Conservation (phyloP, 2,329 filamentous ascomycete genomes). For the Pseudogymnoascus sp. region DNA sequence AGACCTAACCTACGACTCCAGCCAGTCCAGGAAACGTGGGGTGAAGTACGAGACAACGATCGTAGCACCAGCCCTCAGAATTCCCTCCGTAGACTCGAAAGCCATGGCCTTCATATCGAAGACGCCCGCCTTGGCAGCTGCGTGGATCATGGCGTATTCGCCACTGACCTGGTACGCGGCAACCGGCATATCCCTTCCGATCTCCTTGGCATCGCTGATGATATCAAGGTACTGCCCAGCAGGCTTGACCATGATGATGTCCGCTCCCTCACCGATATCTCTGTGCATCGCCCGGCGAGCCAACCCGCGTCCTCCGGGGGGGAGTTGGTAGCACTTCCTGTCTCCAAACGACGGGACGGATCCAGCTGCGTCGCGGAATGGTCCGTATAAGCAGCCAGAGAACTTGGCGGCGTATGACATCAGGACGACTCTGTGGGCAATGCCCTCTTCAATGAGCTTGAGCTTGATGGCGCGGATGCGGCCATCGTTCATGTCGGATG, state of each 20-base stretch:
- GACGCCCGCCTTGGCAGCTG: constrained; percentile 88
- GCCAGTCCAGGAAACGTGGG: constrained; percentile 66
- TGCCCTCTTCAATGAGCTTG: constrained; percentile 90
- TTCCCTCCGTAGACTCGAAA: constrained; percentile 88
- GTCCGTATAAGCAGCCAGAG: constrained; percentile 90
- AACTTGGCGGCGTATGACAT: constrained; percentile 99
- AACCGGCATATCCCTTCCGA: constrained; percentile 83
- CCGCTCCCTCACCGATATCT: constrained; percentile 88
- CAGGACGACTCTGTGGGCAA: constrained; percentile 81
- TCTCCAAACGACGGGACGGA: constrained; percentile 89
- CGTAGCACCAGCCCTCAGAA: constrained; percentile 82
- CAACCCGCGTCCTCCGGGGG: constrained; percentile 82
- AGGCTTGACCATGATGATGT: constrained; percentile 99
- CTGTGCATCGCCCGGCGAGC: constrained; percentile 82
- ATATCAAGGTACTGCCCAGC: constrained; percentile 94
- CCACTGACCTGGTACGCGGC: constrained; percentile 96
- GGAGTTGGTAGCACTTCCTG: constrained; percentile 92
- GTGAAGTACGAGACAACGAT: constrained; percentile 95
- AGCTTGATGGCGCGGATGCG: constrained; percentile 96
- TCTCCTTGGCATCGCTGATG: constrained; percentile 92
- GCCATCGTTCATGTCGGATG: constrained; percentile 98
- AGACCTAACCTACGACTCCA: constrained; percentile 42
- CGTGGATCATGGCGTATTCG: constrained; percentile 97
- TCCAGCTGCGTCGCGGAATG: constrained; percentile 92
- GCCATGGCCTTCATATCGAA: constrained; percentile 94